Conservation (phyloP, 176 grass and related monocot genomes). For the Cenchrus purpureus region DNA sequence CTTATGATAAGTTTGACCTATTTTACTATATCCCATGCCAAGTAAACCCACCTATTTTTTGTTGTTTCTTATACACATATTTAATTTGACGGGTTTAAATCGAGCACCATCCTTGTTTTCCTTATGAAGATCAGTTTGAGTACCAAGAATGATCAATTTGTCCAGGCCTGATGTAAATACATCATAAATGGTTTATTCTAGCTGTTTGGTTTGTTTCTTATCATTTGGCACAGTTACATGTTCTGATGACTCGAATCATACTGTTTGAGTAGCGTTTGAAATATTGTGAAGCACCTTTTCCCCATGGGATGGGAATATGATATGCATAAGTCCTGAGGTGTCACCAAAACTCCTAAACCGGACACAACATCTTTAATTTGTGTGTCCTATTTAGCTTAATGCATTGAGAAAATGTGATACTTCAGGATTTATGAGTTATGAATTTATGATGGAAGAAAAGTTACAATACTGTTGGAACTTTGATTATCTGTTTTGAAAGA, state of each 20-base stretch:
- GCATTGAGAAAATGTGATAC: background rate
- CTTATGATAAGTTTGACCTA: background rate
- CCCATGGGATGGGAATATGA: background rate
- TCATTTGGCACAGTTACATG: background rate
- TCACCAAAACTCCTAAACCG: background rate
- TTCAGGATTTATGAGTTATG: too few species aligned
- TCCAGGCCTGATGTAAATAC: background rate
- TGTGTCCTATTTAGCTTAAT: background rate
- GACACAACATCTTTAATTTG: background rate
- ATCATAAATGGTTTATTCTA: background rate
- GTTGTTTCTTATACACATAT: background rate
- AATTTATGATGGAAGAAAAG: background rate
- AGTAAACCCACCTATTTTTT: background rate
- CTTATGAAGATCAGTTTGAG: background rate
- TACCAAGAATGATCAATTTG: background rate
- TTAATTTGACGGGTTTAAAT: slow-evolving; percentile 16
- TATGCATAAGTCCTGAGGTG: background rate
- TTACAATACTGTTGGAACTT: background rate
- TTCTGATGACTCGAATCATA: background rate
- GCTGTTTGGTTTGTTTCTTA: background rate
- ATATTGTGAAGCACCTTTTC: background rate
- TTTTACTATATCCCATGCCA: background rate
- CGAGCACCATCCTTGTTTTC: background rate
- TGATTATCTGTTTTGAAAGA: background rate
- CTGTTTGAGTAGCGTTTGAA: background rate